These are phyloP conservation scores for Anisodus acutangulus DNA, from an alignment of 257 asterid species.

Conservation along the genomic window DNA sequence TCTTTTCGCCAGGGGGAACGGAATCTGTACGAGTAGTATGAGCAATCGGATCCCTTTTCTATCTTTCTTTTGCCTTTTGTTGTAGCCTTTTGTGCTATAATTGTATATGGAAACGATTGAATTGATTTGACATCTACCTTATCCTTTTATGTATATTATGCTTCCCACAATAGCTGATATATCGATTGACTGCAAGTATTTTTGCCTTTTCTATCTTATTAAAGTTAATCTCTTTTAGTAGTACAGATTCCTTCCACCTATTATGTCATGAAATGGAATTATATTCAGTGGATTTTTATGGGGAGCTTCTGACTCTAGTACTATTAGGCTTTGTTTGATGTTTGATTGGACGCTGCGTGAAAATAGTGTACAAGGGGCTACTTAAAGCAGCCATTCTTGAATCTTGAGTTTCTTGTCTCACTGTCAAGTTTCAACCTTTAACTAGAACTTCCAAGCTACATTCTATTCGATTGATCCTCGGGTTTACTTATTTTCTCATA, in stretches of 20 bases:
- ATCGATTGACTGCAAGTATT: not conserved
- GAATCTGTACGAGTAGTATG: not conserved
- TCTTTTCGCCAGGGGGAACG: not conserved
- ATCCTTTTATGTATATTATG: slow-evolving; percentile 18
- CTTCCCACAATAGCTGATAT: slow-evolving; percentile 5
- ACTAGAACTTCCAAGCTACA: not conserved
- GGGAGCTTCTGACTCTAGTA: not conserved
- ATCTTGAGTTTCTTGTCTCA: not conserved
- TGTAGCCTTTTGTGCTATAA: slow-evolving; percentile 9
- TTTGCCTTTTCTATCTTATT: not conserved
- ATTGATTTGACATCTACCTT: not conserved
- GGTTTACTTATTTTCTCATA: not conserved
- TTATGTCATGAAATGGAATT: not conserved
- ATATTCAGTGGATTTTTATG: not conserved
- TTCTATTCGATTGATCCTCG: no score
- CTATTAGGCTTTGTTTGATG: not conserved
- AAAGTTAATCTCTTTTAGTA: not conserved
- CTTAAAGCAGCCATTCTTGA: not conserved
- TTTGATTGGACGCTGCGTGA: not conserved
- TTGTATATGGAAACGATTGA: slow-evolving; percentile 30
- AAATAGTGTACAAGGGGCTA: not conserved
- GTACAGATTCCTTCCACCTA: not conserved
- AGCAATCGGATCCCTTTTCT: not conserved
- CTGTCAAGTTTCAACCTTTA: not conserved
- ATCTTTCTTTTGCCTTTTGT: slow-evolving; percentile 11